Base-by-base conservation (phyloP, 768 basidiomycete genomes). In the Amanita polypyramis region DNA sequence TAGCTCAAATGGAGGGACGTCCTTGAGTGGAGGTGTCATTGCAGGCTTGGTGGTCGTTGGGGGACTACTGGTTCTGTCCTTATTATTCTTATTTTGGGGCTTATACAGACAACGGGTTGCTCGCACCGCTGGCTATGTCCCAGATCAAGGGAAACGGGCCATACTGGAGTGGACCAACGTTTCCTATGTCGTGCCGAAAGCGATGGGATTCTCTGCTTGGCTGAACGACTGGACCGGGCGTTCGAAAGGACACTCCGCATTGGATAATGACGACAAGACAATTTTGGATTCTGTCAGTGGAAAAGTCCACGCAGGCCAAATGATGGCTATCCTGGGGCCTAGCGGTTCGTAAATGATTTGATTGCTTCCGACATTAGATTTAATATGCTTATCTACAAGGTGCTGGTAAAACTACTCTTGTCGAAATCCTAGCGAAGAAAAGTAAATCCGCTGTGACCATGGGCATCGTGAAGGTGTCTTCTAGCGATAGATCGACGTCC, bases 311-410 rank as follows among this genome's bases (percentile, higher is more conserved):
- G 78, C 89, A 0, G 92, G 94, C 8, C 77, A 86, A 52, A 80
- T 96, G 70, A 82, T 91, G 75, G 88, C 87, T n/a, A 79, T 96
- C 47, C 74, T 97, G 2, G 94, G 94, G 0, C 92, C 94, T 0
- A 88, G 85, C 55, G 93, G 92, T 71, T 57, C 52, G 65, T 65
- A 14, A 10, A 14, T 9, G n/a, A 43, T 38, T 17, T 41, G 21
- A n/a, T 4, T 41, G 25, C 49, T n/a, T 35, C n/a, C 5, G 27
- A 38, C 19, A 20, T 30, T 19, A 19, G 23, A 34, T 27, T 32
- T 41, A n/a, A 9, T 43, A 45, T 45, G 11, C 32, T 47, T 19
- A 29, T n/a, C 32, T 25, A 33, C 17, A 3, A 79, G 81, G 83
- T 47, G 89, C 91, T 14, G 92, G 92, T 36, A 95, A 95, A 63